These are phyloP conservation scores for Scleroderma citrinum DNA, from an alignment of 768 basidiomycete genomes.

Conservation along the genomic window DNA sequence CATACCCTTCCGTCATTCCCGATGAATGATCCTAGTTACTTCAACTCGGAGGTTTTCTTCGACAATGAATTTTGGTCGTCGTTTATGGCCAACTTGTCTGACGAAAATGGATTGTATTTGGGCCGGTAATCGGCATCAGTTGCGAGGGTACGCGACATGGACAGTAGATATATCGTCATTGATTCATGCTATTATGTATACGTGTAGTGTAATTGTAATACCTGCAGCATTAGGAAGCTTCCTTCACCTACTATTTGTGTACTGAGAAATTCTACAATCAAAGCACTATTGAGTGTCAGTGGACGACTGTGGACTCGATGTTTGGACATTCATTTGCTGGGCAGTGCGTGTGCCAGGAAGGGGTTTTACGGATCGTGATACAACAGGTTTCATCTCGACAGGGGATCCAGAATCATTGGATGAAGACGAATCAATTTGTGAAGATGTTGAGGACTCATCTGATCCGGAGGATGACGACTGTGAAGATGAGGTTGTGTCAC, in stretches of 20 bases:
- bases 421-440: conserved; percentile 1
- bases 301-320: conserved; percentile 14
- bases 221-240: too few relatives aligned
- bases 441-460: conserved; percentile 9
- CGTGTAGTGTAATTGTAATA: background rate
- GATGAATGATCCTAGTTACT: conserved; percentile 25
- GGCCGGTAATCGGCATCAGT: conserved; percentile 1
- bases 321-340: conserved; percentile 25
- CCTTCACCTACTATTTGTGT: background rate
- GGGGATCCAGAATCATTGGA: conserved; percentile 11
- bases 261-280: too few relatives aligned
- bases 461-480: conserved; percentile 9
- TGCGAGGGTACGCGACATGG: background rate
- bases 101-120: conserved; percentile 12
- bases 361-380: conserved; percentile 41
- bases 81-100: conserved; percentile 32
- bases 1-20: conserved; percentile 18
- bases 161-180: conserved; percentile 1
- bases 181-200: background rate
- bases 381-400: conserved; percentile 34
- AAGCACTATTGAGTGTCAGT: background rate
- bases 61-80: conserved; percentile 40
- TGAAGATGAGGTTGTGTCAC: background rate
- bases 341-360: conserved; percentile 36
- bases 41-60: conserved; percentile 35